Base-by-base conservation (phyloP, 208 protist genomes). In the Wallacemonas sp. region DNA sequence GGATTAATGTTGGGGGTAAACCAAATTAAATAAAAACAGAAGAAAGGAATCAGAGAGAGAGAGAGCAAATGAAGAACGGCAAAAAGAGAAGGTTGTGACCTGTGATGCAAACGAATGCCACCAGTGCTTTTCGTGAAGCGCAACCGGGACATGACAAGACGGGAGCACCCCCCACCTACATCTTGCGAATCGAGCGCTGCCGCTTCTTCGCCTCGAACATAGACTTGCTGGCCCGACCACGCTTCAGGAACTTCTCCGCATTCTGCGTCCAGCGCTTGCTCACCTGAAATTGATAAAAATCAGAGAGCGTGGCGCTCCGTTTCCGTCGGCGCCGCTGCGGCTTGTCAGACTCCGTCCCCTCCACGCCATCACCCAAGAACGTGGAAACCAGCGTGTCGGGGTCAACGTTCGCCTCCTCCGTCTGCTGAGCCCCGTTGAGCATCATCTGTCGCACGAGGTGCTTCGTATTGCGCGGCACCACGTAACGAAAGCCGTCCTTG, bases 251-350 rank as follows among this genome's bases (percentile, higher is more conserved):
- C 58, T 79, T 88, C 72, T 96, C 90, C 27, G 90, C 90, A 46
- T 96, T 96, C 8, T 78, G 72, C 14, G 90, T 93, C 88, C 90
- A 96, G 30, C 76, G 78, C 66, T 83, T 82, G 61, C 83, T 92
- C 45, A 96, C 87, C 77, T 96, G 90, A 63, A 91, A 96, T 65
- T 96, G 86, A 53, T 96, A 96, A 47, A 96, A 96, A 49, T 93
- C 87, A 0, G 80, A 83, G 55, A 76, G 86, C 41, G 82, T 84
- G 34, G 63, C 62, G n/a, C 68, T 75, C 34, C 72, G 80, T 30
- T 75, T 70, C 38, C 67, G 66, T 0, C 55, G 73, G 44, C 77
- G 75, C 22, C 84, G 86, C 76, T 88, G 81, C 17, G 90, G 90
- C 61, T 77, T 79, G 54, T 92, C 84, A 0, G 72, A 70, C 4